Base-by-base conservation (phyloP, 1,284 basidiomycete genomes). In the Peniophora sp. region DNA sequence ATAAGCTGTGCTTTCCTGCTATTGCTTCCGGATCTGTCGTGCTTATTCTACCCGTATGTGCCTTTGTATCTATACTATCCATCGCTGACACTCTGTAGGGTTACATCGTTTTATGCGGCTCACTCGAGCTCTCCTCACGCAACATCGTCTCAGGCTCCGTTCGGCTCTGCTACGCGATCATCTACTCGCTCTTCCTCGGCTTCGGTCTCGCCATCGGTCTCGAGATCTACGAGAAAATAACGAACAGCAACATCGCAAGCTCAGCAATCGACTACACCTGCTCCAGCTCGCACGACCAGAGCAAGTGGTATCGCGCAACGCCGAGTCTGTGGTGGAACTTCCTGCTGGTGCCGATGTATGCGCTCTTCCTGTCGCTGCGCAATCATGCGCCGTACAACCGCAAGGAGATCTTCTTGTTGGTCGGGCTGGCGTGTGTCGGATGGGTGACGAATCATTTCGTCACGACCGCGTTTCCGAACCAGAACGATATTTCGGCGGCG, bases 71-170 rank as follows among this genome's bases (percentile, higher is more conserved):
- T 3, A 10, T 45, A 9, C 24, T 41, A 34, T 15, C 34, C 22
- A 15, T 23, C 24, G 47, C 41, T 24, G 9, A 39, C 11, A 17
- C 22, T 27, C 22, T 2, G 24, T 62, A 75, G 76, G 90, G 84
- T 44, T 91, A 88, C 62, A 86, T 92, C 58, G 87, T 92, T 14
- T 72, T 92, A 10, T 83, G 75, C 54, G 92, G 90, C 41, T 78
- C 87, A 20, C 80, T 96, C 46, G 94, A 96, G 65, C 71, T 95
- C 32, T 83, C 81, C 60, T 88, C 74, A 32, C 76, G 86, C 47
- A 87, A 87, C 55, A 85, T 94, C 59, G 81, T 91, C 17, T 78
- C 88, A 0, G 89, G 91, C n/a, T 85, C 88, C 18, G 92, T 95
- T 36, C 79, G 91, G 37, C 73, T 95, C 18, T 88, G 89, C 53